Evolutionary conservation across 495 filamentous ascomycete species (phyloP), one percentile per base, ranked within the genome.

Genomic region (Tuber brumale): DNA sequence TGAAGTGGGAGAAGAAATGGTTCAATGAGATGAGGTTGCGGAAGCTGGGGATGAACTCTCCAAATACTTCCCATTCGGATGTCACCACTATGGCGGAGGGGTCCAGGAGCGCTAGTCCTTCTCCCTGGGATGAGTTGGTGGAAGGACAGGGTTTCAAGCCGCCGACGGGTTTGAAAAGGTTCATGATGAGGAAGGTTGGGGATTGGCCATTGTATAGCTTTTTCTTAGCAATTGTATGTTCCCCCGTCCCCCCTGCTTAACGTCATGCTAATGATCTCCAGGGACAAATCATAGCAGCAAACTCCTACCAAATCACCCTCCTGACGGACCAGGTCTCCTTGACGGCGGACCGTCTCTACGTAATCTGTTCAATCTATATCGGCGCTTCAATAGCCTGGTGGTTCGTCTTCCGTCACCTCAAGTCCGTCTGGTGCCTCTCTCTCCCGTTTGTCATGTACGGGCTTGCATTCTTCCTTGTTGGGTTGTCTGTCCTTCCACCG

Each of bases 181-280:
- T 85, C 45, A 73, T 88, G 70, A 79, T 82, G 74, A 80, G 78
- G 75, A 84, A 85, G 37, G 76, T 86, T 66, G 83, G 85, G 27
- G 89, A 91, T 78, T 94, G 92, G 92, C 92, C 92, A 0, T 77
- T 93, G 12, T 94, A 94, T 83, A 88, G 90, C 8, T 86, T 94
- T 75, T 85, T 93, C 61, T 85, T 92, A 27, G 90, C 90, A 70
- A 85, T 92, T 81, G 57, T 66, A 35, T 66, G 57, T 19, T 66
- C 27, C 57, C 4, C 57, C 27, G 27, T 16, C 2, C 57, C 12
- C 57, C 57, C 57, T 35, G 3, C 27, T 19, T 18, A 19, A 66
- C 14, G 31, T 35, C 57, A 35, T 7, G 14, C 57, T 66, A 35
- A 66, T 7, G 9, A 5, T 35, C 27, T 3, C 14, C 27, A 66